A percentile compares a stretch with the other conserved stretches of the same genome.
Evolutionary conservation across 495 filamentous ascomycete genomes (phyloP).

Genomic region (Penicillium coprophilum): DNA sequence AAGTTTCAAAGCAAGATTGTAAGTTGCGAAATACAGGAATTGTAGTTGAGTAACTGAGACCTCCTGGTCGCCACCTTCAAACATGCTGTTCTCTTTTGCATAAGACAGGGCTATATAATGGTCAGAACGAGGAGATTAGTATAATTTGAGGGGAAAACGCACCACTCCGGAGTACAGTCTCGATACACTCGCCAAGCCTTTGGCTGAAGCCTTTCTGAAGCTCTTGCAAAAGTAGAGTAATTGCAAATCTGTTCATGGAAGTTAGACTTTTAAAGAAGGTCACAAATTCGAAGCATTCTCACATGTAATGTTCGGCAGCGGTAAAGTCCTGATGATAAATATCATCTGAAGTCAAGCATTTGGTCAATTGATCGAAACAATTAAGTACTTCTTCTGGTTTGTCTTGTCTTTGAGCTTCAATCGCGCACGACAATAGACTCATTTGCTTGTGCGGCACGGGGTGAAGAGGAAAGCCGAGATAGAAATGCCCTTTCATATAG

Average conservation of each 20-base stretch:
- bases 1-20: not conserved
- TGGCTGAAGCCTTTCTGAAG: not conserved
- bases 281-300: not conserved
- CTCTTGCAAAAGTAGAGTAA: not conserved
- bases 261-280: not conserved
- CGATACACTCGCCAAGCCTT: not conserved
- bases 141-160: not conserved
- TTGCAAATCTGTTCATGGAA: not conserved
- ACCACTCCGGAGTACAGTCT: not conserved
- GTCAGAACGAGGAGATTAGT: not conserved
- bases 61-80: not conserved
- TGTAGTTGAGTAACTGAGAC: slow-evolving; percentile 7
- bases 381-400: slow-evolving; percentile 49
- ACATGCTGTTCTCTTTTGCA: not conserved
- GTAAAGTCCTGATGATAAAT: slow-evolving; percentile 1
- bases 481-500: not conserved
- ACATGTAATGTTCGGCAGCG: slow-evolving; percentile 5
- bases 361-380: not conserved
- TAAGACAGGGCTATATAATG: not conserved
- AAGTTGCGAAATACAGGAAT: slow-evolving; percentile 2
- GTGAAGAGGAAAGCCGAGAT: not conserved
- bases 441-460: not conserved
- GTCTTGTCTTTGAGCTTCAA: slow-evolving; percentile 65
- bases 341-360: not conserved
- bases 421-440: slow-evolving; percentile 67